Base-by-base conservation (phyloP, 2,329 filamentous ascomycete genomes). In the Epichloe hybrida region DNA sequence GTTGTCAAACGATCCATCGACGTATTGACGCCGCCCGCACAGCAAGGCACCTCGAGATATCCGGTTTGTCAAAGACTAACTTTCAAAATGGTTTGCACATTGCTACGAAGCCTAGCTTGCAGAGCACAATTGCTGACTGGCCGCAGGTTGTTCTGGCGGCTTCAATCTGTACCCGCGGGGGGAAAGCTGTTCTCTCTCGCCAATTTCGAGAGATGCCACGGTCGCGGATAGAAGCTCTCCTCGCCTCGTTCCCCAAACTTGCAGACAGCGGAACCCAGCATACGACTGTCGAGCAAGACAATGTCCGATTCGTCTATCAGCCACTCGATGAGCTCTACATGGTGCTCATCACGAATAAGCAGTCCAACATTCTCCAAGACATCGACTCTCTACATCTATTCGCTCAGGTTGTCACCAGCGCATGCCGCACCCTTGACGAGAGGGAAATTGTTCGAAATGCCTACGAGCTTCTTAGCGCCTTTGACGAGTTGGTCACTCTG, bases 281-380 rank as follows among this genome's bases (percentile, higher is more conserved):
- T 70, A 98, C 93, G 31, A 98, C 88, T 5, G 90, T 97, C 62
- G 93, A 98, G 72, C 90, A 97, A 72, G 94, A 98, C 74, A 97
- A 95, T 74, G 93, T 98, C 64, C 91, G 93, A 73, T 98, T 96
- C 66, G 93, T 98, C 53, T 98, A 98, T 76, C 93, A 98, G 69
- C 94, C 93, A 54, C 79, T 98, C 57, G 94, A 98, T 72, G 94
- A 98, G 75, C 83, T 98, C 57, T 98, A 98, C 79, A 97, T 98
- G 81, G 91, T 98, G 58, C 82, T 98, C 64, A 97, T 98, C 71
- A 98, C 94, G 69, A 98, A 98, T 76, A 86, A 89, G 62, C 93
- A 97, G 75, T 97, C 91, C 69, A 98, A 98, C 72, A 98, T 98
- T 60, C 79, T 98, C 48, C 93, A 98, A 72, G 93, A 98, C 70